These are phyloP conservation scores for Hymenoscyphus albidus DNA, from an alignment of 2,329 filamentous ascomycete species.

Conservation along the genomic window DNA sequence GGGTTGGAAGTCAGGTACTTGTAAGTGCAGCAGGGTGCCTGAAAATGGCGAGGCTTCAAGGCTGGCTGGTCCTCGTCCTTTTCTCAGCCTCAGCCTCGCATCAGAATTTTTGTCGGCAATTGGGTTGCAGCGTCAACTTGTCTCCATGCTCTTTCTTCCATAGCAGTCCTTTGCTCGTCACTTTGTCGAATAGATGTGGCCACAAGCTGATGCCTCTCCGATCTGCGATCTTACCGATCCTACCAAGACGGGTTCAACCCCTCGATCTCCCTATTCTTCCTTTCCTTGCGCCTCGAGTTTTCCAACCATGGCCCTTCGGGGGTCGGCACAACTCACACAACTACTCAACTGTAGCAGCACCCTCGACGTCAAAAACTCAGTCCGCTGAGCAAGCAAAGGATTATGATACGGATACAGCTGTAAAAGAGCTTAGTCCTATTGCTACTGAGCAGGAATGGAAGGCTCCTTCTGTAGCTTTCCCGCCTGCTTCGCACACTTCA, in stretches of 20 bases:
- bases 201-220: conserved; percentile 33
- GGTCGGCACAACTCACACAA: conserved; percentile 11
- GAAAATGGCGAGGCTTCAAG: conserved; percentile 3
- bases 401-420: background rate
- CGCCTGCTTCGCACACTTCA: background rate
- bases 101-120: background rate
- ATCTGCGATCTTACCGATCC: conserved; percentile 17
- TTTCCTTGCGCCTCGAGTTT: conserved; percentile 34
- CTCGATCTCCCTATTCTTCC: conserved; percentile 33
- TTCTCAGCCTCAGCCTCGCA: conserved; percentile 8
- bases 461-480: background rate
- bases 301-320: conserved; percentile 32
- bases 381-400: background rate
- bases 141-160: background rate
- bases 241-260: conserved; percentile 15
- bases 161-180: background rate
- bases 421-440: background rate
- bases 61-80: background rate
- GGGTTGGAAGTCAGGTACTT: background rate
- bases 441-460: background rate
- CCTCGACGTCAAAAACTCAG: background rate
- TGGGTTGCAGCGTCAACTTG: background rate
- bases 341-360: background rate
- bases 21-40: background rate
- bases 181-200: background rate